Conservation (phyloP, 1,284 basidiomycete genomes). For the Golubevia sp. region DNA sequence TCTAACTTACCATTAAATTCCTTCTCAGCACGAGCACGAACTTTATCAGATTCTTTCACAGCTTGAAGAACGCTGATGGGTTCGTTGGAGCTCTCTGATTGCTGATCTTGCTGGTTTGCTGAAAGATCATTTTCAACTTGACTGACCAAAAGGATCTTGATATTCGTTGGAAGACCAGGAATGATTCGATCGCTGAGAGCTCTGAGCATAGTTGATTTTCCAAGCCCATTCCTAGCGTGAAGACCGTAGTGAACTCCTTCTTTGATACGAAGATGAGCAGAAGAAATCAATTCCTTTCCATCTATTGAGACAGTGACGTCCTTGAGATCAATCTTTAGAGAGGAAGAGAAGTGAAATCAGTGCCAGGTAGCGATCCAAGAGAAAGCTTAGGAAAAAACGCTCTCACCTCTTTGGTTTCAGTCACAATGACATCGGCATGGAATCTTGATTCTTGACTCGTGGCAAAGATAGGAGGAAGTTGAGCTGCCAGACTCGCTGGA, state of each 20-base stretch:
- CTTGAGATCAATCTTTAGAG: constrained; percentile 29
- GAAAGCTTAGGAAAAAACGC: background rate
- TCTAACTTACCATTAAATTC: constrained; percentile 50
- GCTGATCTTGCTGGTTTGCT: constrained; percentile 24
- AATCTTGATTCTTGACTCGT: constrained; percentile 41
- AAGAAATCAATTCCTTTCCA: constrained; percentile 20
- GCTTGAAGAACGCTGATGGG: constrained; percentile 49
- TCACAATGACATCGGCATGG: constrained; percentile 32
- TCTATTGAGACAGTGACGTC: constrained; percentile 29
- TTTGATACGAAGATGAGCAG: constrained; percentile 40
- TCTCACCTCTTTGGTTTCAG: constrained; percentile 22
- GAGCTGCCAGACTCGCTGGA: background rate
- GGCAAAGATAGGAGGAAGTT: constrained; percentile 18
- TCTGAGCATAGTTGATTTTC: constrained; percentile 61
- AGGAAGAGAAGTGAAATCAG: background rate
- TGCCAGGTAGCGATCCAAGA: background rate
- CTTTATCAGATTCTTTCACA: constrained; percentile 62
- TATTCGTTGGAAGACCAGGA: constrained; percentile 66
- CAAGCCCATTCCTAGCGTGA: constrained; percentile 33
- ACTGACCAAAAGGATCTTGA: constrained; percentile 68
- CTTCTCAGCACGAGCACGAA: constrained; percentile 36
- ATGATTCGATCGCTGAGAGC: constrained; percentile 65
- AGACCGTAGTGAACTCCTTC: constrained; percentile 30
- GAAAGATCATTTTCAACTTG: constrained; percentile 64
- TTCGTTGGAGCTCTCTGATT: constrained; percentile 10